Base-by-base conservation (phyloP, 2,329 filamentous ascomycete species). In the Pyrenochaeta sp. region DNA sequence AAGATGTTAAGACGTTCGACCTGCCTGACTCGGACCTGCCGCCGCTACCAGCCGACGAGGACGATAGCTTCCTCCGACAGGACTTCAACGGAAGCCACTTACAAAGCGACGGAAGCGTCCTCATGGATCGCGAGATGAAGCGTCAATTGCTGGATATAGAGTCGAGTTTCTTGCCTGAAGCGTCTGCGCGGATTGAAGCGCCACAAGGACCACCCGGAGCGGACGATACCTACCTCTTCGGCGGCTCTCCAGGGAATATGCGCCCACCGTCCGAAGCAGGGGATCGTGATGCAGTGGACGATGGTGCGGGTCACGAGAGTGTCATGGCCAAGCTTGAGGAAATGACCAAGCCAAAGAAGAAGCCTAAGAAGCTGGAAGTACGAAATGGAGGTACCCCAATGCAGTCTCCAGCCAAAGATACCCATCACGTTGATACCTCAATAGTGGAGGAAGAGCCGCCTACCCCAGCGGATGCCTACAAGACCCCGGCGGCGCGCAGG, bases 111-210 rank as follows among this genome's bases (percentile, higher is more conserved):
- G 78, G 69, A 36, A 79, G 78, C 56, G 76, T 70, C 13, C 62
- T 87, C 36, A 81, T 86, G 65, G 86, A 88, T 72, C 78, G 78
- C 51, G 85, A 87, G 66, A 87, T 88, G 84, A 82, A 83, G 63
- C 80, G 82, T 56, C 84, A 84, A 62, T 72, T 89, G 61, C 82
- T 86, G 80, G 86, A 89, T 64, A 81, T 88, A 54, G 86, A 88
- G 70, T 88, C 86, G 3, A 88, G 86, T 67, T 88, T 89, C 64
- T 60, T 88, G 44, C 86, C 86, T 0, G 85, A 88, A 45, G 78
- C 80, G 1, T 83, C 83, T 2, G 63, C 73, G 6, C 66, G 69
- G 24, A 65, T 58, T 9, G 70, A 69, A 22, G 59, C 65, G 25
- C 46, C 66, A 5, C 69, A 72, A 37, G 67, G 59, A 2, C 62